A percentile compares a stretch with the other conserved stretches of the same genome.
Conservation (phyloP, 2,329 filamentous ascomycete genomes). For the Akanthomyces dipterigenus region DNA sequence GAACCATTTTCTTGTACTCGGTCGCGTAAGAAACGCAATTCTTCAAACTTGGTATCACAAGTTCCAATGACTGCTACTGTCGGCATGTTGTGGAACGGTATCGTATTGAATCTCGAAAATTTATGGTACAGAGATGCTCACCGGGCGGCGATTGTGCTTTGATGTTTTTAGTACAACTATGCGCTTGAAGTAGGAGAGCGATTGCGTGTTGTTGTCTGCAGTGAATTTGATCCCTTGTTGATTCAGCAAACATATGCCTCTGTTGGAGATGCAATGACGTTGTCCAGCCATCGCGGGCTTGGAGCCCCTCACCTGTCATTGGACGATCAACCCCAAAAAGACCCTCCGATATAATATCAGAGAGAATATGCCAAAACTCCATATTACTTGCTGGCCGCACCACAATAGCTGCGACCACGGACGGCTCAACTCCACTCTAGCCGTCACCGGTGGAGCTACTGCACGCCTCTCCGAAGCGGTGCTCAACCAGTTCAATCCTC, state of each 20-base stretch:
- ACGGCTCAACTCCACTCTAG: conserved; percentile 6
- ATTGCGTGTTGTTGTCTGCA: neutral
- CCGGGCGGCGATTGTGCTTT: neutral
- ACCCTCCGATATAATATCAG: neutral
- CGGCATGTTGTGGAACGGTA: conserved; percentile 18
- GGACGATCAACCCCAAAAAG: too few species aligned
- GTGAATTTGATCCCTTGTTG: neutral
- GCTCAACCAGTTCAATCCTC: too few species aligned
- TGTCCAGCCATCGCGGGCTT: neutral
- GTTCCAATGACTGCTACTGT: conserved; percentile 53
- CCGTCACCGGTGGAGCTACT: neutral
- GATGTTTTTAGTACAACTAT: too few species aligned
- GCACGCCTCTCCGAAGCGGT: neutral
- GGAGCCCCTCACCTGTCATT: neutral
- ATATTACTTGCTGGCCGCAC: neutral
- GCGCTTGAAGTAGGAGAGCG: too few species aligned
- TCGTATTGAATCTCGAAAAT: neutral
- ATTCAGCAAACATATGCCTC: neutral
- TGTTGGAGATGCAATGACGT: neutral
- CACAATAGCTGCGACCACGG: neutral
- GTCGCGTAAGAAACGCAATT: conserved; percentile 48
- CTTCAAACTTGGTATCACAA: conserved; percentile 57
- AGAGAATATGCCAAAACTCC: neutral
- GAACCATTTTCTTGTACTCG: conserved; percentile 29
- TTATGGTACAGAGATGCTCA: neutral